Conservation (phyloP, 805 yeast species). For the Candida sanyiensis region DNA sequence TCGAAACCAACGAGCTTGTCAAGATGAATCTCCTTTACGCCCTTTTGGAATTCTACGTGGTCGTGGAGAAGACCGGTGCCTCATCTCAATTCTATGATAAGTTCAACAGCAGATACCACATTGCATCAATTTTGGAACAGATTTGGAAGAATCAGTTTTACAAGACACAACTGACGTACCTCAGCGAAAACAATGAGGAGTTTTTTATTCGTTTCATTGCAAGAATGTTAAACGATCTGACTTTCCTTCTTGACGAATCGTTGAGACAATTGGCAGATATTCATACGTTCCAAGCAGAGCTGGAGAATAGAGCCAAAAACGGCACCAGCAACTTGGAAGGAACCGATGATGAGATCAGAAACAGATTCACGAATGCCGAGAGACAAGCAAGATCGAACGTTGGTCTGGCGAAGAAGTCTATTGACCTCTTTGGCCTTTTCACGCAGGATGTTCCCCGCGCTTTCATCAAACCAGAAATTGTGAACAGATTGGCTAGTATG, state of each 20-base stretch:
- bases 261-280: constrained; percentile 72
- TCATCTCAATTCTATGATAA: constrained; percentile 94
- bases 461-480: constrained; percentile 82
- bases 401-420: constrained; percentile 77
- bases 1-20: constrained; percentile 59
- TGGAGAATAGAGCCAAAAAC: constrained; percentile 40
- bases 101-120: constrained; percentile 83
- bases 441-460: constrained; percentile 84
- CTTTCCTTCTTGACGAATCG: constrained; percentile 87
- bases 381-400: constrained; percentile 75
- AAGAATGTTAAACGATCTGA: constrained; percentile 89
- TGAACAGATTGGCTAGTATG: constrained; percentile 94
- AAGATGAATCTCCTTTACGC: constrained; percentile 69
- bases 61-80: constrained; percentile 94
- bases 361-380: constrained; percentile 58
- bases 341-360: constrained; percentile 53
- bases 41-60: constrained; percentile 83
- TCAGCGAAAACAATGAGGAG: constrained; percentile 63
- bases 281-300: constrained; percentile 66
- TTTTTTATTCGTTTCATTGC: constrained; percentile 92
- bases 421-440: constrained; percentile 71
- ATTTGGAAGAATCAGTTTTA: constrained; percentile 74
- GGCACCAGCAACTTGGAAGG: constrained; percentile 36
- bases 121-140: constrained; percentile 75
- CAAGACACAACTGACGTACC: constrained; percentile 60